Evolutionary conservation across 2,329 filamentous ascomycete genomes (phyloP).

Genomic region (Didymella arachidicola): DNA sequence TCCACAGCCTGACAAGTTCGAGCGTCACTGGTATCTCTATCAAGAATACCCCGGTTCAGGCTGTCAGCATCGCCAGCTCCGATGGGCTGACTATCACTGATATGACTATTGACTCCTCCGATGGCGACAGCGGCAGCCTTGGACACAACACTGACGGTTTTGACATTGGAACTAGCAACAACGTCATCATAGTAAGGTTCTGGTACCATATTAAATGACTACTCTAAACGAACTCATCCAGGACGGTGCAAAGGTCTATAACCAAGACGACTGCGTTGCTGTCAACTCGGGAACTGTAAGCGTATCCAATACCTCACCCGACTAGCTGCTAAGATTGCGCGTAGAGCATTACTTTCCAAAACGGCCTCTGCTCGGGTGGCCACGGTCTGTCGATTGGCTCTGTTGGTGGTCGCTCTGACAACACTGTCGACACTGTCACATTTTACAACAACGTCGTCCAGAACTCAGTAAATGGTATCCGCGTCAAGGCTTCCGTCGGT

Average conservation of each 20-base stretch:
- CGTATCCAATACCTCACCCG: neutral
- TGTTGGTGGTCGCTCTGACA: conserved; percentile 63
- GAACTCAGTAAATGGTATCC: conserved; percentile 63
- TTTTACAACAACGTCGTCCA: conserved; percentile 59
- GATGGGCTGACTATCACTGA: conserved; percentile 56
- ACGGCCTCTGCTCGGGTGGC: conserved; percentile 60
- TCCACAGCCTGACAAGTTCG: conserved; percentile 60
- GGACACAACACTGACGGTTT: conserved; percentile 65
- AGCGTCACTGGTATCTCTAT: conserved; percentile 59
- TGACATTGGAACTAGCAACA: conserved; percentile 59
- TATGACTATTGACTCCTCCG: conserved; percentile 65
- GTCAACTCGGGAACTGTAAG: conserved; percentile 61
- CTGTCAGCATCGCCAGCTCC: conserved; percentile 56
- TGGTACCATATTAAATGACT: too few species aligned
- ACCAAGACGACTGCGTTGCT: conserved; percentile 67
- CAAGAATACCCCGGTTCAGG: conserved; percentile 63
- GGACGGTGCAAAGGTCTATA: conserved; percentile 53
- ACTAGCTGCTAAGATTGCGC: conserved; percentile 3
- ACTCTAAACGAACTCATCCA: too few species aligned
- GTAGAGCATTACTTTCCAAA: conserved; percentile 45
- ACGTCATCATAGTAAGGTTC: conserved; percentile 54
- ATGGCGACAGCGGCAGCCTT: conserved; percentile 53
- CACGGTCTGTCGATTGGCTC: conserved; percentile 67
- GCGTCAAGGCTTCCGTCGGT: conserved; percentile 63
- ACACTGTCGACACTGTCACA: conserved; percentile 62